Evolutionary conservation across 441 rosid genomes (phyloP).

Genomic region (Metrosideros polymorpha): DNA sequence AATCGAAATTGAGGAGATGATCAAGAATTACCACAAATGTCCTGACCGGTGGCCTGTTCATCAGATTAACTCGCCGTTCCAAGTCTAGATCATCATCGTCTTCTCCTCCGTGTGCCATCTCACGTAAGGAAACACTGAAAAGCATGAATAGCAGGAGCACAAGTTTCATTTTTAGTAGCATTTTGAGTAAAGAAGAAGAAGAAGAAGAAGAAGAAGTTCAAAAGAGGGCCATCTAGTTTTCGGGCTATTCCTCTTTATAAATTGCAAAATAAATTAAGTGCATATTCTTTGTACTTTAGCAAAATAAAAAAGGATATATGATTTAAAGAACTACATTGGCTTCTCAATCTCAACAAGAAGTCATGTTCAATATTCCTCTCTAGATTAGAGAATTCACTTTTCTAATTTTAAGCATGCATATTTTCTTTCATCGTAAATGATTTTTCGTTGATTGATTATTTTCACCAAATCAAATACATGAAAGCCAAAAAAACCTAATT

Average conservation of each 20-base stretch:
- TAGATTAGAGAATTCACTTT: too few species aligned
- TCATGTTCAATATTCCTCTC: too few species aligned
- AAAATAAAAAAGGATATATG: background rate
- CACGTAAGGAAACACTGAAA: background rate
- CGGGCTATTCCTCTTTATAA: background rate
- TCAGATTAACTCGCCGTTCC: background rate
- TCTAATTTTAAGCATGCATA: too few species aligned
- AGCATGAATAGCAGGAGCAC: background rate
- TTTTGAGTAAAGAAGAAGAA: background rate
- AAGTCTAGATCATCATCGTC: background rate
- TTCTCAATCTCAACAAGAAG: too few species aligned
- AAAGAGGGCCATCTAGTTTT: background rate
- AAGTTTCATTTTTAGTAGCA: background rate
- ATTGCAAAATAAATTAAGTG: background rate
- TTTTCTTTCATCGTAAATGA: too few species aligned
- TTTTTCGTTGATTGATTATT: background rate
- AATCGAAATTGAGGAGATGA: background rate
- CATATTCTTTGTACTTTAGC: background rate
- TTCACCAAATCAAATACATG: too few species aligned
- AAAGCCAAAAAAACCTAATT: too few species aligned
- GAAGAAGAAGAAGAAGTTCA: rapidly evolving
- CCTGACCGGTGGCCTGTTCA: background rate
- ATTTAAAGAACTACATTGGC: too few species aligned
- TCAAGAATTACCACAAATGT: background rate
- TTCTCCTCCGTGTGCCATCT: background rate